Conservation (phyloP, 768 basidiomycete genomes). For the Phlebiopsis gigantea region DNA sequence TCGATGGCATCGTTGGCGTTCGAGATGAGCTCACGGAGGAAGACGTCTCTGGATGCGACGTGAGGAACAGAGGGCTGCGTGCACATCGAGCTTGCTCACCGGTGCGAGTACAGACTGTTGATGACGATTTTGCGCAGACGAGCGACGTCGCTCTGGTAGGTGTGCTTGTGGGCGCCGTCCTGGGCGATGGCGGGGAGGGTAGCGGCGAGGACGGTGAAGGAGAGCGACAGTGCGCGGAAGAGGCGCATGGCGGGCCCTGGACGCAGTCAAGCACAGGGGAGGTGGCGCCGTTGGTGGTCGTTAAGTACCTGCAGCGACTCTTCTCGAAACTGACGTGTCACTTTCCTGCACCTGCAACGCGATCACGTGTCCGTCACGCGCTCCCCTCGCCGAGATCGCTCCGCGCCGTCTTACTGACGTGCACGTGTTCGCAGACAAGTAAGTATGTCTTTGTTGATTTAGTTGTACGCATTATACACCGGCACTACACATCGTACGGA, state of each 20-base stretch:
- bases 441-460: not conserved
- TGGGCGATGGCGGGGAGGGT: slow-evolving; percentile 41
- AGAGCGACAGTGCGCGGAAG: slow-evolving; percentile 41
- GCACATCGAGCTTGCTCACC: not conserved
- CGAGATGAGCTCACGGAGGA: slow-evolving; percentile 86
- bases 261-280: slow-evolving; percentile 3
- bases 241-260: slow-evolving; percentile 48
- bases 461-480: too few relatives aligned
- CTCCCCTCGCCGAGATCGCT: not conserved
- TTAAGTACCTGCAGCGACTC: not conserved
- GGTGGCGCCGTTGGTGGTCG: not conserved
- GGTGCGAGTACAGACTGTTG: slow-evolving; percentile 50
- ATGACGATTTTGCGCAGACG: slow-evolving; percentile 92
- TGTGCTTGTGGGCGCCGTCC: slow-evolving; percentile 46
- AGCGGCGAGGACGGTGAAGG: slow-evolving; percentile 39
- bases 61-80: slow-evolving; percentile 40
- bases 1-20: slow-evolving; percentile 97
- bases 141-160: slow-evolving; percentile 81
- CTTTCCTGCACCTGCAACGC: not conserved
- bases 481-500: too few relatives aligned
- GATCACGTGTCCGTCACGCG: slow-evolving; percentile 6
- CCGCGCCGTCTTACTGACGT: slow-evolving; percentile 2
- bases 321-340: slow-evolving; percentile 8
- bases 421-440: slow-evolving; percentile 26
- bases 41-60: slow-evolving; percentile 54